phyloP scores from a whole-genome alignment of 306 rosid genomes.

The Luffa aegyptiaca region DNA sequence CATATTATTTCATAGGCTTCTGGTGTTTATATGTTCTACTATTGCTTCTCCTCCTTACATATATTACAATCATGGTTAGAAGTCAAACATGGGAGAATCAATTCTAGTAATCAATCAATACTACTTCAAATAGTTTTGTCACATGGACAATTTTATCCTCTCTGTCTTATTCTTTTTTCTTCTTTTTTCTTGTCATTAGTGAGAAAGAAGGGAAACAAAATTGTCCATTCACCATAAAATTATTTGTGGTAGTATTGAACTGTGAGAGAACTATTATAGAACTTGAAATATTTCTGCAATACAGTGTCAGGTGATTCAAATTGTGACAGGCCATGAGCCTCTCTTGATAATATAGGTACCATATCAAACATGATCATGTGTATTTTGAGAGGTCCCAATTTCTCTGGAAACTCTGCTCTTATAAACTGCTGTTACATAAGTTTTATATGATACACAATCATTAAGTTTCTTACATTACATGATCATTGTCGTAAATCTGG shows the following conservation, averaged over 20 bases:
- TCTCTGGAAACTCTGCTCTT: slow-evolving; percentile 1
- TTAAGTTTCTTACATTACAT: background rate
- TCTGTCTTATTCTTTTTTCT: background rate
- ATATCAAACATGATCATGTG: background rate
- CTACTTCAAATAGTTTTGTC: slow-evolving; percentile 12
- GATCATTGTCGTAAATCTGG: background rate
- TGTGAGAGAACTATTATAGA: background rate
- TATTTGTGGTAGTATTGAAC: slow-evolving; percentile 6
- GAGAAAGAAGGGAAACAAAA: slow-evolving; percentile 7
- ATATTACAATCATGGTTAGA: background rate
- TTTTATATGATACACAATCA: background rate
- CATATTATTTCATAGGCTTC: background rate
- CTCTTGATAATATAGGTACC: background rate
- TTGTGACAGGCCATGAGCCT: background rate
- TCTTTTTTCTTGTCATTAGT: background rate
- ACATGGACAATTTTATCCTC: slow-evolving; percentile 3
- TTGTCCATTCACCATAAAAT: slow-evolving; percentile 8
- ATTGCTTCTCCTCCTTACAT: background rate
- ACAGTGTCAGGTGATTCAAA: background rate
- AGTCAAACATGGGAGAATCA: background rate
- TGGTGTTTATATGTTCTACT: background rate
- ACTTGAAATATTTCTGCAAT: background rate
- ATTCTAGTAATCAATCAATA: background rate
- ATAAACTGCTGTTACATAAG: background rate
- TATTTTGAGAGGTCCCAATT: background rate